Base-by-base conservation (phyloP, 441 rosid species). In the Croton laevigatus region DNA sequence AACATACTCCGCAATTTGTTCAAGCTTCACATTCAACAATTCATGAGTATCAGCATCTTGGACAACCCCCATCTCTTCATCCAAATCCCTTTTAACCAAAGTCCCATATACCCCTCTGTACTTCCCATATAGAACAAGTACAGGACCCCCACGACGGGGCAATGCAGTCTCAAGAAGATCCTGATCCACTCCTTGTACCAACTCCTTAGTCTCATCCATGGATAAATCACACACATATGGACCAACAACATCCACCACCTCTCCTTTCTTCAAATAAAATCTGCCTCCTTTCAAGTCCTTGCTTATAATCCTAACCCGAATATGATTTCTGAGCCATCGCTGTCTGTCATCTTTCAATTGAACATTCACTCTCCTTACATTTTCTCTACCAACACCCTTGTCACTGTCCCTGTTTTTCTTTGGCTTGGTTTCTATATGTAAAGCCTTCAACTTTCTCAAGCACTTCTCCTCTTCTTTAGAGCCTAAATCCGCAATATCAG, bases 1-100 rank as follows among this genome's bases (percentile, higher is more conserved):
- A 37, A 81, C 68, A 71, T 84, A 94, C 85, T 90, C 90, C 2
- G 95, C 95, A 75, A 94, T 81, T 79, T 90, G 95, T n/a, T 91
- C 98, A 7, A 94, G 95, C 66, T 69, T 77, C 44, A 94, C 88
- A 65, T 82, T 73, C 68, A 90, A 73, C 86, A 85, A 70, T 72
- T 84, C 81, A 27, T 84, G 89, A 68, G 79, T 86, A 53, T 85
- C 90, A 48, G 82, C 82, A 80, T 89, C 91, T 37, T 81, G 79
- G 58, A 91, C 90, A 48, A 94, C 85, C 60, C 89, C 95, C 6
- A 76, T 83, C 70, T 85, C 92, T 52, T 66, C 66, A 66, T 89
- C 94, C 65, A 81, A 76, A 83, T 91, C 90, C 81, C 74, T 89
- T 68, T 85, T 84, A 46, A 87, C 84, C 69, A 88, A 81, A 66